Percentiles rank a stretch among this genome's conserved stretches.
These are phyloP conservation scores for Fagus sylvatica DNA, from an alignment of 306 rosid species.

Conservation along the genomic window DNA sequence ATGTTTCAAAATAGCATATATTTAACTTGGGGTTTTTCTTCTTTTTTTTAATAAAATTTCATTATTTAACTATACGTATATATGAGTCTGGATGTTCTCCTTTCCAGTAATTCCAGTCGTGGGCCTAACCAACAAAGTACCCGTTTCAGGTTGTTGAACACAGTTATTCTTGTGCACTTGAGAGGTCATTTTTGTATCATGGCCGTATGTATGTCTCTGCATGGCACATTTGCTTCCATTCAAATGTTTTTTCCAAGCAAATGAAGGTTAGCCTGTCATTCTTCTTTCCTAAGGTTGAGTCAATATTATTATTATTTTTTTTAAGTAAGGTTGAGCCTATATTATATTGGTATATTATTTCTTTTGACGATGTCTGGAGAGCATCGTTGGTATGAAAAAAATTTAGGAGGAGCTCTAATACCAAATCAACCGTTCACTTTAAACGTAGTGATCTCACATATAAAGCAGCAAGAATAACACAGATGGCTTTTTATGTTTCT, in stretches of 20 bases:
- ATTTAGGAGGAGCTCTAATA: not conserved
- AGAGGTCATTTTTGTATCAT: conserved; percentile 97
- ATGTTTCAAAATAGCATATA: not conserved
- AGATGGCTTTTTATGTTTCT: no score
- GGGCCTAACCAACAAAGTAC: conserved; percentile 30
- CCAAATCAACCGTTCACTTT: not conserved
- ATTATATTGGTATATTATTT: conserved; percentile 11
- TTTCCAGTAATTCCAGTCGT: conserved; percentile 22
- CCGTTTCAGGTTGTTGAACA: conserved; percentile 83
- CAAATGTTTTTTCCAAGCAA: conserved; percentile 96
- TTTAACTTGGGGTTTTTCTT: no score
- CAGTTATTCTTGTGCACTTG: conserved; percentile 99
- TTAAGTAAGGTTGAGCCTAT: conserved; percentile 16
- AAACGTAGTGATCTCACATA: not conserved
- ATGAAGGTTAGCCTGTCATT: conserved; percentile 71
- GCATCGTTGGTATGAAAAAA: not conserved
- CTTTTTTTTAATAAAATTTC: no score
- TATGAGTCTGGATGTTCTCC: not conserved
- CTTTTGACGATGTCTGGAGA: not conserved
- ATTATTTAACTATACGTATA: not conserved
- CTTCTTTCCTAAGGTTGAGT: conserved; percentile 16
- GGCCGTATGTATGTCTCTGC: conserved; percentile 96
- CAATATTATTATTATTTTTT: conserved; percentile 6
- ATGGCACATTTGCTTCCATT: conserved; percentile 97
- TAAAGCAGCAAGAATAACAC: not conserved